phyloP scores from a whole-genome alignment of 306 rosid species.

The Malus sieversii region DNA sequence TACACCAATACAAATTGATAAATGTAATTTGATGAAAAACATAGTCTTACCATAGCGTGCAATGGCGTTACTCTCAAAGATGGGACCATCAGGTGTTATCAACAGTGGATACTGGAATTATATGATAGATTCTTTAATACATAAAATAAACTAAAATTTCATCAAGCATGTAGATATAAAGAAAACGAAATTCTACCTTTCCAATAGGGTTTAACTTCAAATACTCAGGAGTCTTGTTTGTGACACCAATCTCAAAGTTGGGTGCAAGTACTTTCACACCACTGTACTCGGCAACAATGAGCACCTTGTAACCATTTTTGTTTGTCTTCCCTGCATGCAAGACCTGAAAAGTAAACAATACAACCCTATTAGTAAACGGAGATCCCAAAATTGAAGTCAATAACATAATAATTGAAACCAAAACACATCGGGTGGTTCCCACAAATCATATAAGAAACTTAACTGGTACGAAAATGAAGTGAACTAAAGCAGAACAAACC shows the following conservation, averaged over 20 bases:
- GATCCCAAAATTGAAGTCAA: not conserved
- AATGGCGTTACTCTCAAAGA: constrained; percentile 82
- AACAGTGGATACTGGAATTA: constrained; percentile 60
- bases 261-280: constrained; percentile 49
- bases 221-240: constrained; percentile 62
- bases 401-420: not conserved
- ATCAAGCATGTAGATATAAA: not conserved
- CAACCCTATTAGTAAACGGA: not conserved
- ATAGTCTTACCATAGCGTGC: constrained; percentile 61
- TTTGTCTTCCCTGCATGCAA: constrained; percentile 38
- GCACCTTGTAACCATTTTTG: constrained; percentile 49
- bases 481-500: not conserved
- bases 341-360: constrained; percentile 29
- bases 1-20: not conserved
- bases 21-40: not conserved
- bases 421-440: not conserved
- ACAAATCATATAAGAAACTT: not conserved
- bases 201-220: constrained; percentile 81
- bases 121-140: not conserved
- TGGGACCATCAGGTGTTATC: constrained; percentile 66
- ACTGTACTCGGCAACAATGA: constrained; percentile 47
- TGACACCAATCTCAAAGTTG: constrained; percentile 59
- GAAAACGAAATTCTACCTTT: constrained; percentile 35
- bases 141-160: not conserved
- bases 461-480: not conserved